phyloP scores from a whole-genome alignment of 345 rosid genomes.

The Hypericum perforatum region DNA sequence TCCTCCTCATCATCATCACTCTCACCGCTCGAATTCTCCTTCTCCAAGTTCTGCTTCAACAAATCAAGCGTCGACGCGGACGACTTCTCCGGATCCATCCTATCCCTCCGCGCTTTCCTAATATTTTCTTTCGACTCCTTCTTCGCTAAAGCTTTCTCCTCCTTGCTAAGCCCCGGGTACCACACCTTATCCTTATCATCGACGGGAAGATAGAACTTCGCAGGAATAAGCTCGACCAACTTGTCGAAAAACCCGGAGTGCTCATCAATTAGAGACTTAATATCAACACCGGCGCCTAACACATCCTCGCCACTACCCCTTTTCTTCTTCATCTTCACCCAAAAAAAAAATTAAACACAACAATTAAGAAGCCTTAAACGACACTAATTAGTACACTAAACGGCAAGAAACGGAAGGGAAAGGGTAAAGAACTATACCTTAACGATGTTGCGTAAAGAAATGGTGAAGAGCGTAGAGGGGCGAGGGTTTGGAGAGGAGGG shows the following conservation, averaged over 20 bases:
- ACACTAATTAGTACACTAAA: too few relatives aligned
- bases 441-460: too few relatives aligned
- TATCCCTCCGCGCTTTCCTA: conserved; percentile 71
- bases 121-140: conserved; percentile 51
- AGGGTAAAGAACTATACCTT: too few relatives aligned
- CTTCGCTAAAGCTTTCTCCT: conserved; percentile 54
- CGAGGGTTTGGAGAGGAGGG: too few relatives aligned
- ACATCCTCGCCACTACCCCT: conserved; percentile 14
- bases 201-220: conserved; percentile 65
- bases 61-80: conserved; percentile 48
- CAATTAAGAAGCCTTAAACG: too few relatives aligned
- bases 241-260: conserved; percentile 58
- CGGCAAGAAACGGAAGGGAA: too few relatives aligned
- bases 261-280: conserved; percentile 40
- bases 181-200: conserved; percentile 68
- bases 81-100: conserved; percentile 65
- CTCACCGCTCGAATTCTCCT: conserved; percentile 36
- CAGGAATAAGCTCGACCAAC: conserved; percentile 69
- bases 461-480: too few relatives aligned
- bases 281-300: conserved; percentile 14
- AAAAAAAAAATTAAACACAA: conserved; percentile 2
- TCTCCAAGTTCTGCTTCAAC: conserved; percentile 53
- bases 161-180: conserved; percentile 77
- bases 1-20: conserved; percentile 30
- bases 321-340: conserved; percentile 38